Conservation (phyloP, 1,284 basidiomycete genomes). For the Rhizoctonia solani region DNA sequence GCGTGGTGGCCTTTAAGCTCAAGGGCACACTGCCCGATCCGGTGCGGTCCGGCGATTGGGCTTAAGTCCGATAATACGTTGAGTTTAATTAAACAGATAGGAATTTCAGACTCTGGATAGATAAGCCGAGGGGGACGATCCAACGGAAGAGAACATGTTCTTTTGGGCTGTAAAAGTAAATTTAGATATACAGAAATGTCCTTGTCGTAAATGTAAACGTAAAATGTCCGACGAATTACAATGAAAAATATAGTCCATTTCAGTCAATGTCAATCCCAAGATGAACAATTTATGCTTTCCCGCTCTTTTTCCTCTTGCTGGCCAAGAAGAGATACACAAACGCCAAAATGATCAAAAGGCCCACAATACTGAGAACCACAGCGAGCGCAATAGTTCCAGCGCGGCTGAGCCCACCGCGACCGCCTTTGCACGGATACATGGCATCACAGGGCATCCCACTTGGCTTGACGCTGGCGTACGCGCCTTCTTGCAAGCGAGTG, state of each 20-base stretch:
- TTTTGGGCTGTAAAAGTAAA: background rate
- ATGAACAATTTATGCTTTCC: no score
- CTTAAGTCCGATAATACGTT: conserved; percentile 26
- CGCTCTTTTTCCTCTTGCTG: background rate
- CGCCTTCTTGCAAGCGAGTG: conserved; percentile 66
- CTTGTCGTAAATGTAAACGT: background rate
- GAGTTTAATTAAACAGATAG: conserved; percentile 4
- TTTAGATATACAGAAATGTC: conserved; percentile 5
- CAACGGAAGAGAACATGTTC: background rate
- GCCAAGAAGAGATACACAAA: background rate
- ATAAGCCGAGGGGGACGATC: background rate
- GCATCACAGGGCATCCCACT: conserved; percentile 74
- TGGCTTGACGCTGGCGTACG: conserved; percentile 65
- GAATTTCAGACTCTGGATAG: conserved; percentile 6
- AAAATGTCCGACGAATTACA: background rate
- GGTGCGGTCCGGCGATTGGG: conserved; percentile 26
- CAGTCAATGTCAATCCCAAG: no score
- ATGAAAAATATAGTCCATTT: background rate
- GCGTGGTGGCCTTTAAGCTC: conserved; percentile 4
- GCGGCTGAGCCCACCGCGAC: conserved; percentile 54
- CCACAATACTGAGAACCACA: conserved; percentile 64
- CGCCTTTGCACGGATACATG: conserved; percentile 59
- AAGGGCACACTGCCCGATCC: background rate
- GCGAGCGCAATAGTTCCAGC: conserved; percentile 73
- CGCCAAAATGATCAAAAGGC: conserved; percentile 51